Conservation (phyloP, 805 yeast genomes). For the Saccharomycopsis babjevae region DNA sequence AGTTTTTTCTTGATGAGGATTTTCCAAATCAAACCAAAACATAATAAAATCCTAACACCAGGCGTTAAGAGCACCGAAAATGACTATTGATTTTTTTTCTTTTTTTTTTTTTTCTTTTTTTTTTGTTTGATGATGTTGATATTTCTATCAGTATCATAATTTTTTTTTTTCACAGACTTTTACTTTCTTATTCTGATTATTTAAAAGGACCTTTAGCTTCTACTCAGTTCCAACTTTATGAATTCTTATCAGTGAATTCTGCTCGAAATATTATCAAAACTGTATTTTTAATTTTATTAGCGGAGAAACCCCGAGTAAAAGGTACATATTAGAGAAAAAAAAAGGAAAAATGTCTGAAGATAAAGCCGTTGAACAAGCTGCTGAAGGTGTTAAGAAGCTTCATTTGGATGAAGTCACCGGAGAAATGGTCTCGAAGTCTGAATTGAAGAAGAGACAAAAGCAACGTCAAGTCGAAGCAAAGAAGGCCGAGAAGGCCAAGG, state of each 20-base stretch:
- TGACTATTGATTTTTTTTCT: not conserved
- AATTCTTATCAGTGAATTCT: not conserved
- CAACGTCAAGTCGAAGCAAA: slow-evolving; percentile 75
- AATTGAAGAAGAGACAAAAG: slow-evolving; percentile 92
- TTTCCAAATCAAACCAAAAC: not conserved
- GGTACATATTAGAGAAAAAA: not conserved
- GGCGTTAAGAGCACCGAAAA: not conserved
- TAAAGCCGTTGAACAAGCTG: slow-evolving; percentile 42
- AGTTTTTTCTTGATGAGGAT: not conserved
- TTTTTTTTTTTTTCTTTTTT: not conserved
- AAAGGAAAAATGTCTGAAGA: slow-evolving; percentile 21
- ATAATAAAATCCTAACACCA: not conserved
- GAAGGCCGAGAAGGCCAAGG: slow-evolving; percentile 83
- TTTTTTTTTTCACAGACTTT: not conserved
- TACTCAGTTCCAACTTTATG: not conserved
- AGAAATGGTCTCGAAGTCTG: slow-evolving; percentile 92
- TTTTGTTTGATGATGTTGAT: not conserved
- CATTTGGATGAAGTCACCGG: slow-evolving; percentile 92
- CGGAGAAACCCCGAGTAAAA: not conserved
- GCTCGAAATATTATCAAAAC: not conserved
- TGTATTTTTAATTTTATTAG: not conserved
- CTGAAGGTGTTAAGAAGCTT: slow-evolving; percentile 62
- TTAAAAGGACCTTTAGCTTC: too few relatives aligned
- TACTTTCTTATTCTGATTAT: not conserved
- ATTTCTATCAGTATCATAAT: not conserved